phyloP scores from a whole-genome alignment of 2,329 filamentous ascomycete genomes.

The Aspergillus nomiae region DNA sequence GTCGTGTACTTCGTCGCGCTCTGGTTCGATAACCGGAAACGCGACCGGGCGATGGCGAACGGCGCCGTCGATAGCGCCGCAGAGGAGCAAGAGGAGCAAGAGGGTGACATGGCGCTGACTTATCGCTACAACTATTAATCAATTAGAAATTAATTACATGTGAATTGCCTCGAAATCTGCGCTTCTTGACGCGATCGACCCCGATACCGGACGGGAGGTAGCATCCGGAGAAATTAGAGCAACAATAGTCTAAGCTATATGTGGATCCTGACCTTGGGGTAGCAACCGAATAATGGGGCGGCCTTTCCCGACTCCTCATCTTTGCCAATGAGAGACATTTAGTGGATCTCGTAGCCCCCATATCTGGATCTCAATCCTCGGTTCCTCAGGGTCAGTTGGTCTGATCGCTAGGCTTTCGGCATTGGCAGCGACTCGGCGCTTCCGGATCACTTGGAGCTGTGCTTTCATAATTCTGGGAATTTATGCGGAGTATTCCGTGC shows the following conservation, averaged over 20 bases:
- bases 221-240: neutral
- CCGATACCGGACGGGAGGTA: neutral
- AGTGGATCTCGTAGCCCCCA: neutral
- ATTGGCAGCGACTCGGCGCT: too few relatives aligned
- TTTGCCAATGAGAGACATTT: neutral
- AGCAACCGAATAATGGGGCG: neutral
- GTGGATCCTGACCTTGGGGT: neutral
- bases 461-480: neutral
- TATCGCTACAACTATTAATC: constrained; percentile 45
- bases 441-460: too few relatives aligned
- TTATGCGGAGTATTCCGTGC: neutral
- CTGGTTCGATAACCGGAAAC: constrained; percentile 43
- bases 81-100: constrained; percentile 35
- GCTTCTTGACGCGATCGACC: neutral
- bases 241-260: neutral
- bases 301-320: neutral
- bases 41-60: constrained; percentile 33
- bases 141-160: constrained; percentile 3
- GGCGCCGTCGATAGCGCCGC: constrained; percentile 15
- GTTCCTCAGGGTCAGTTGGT: too few relatives aligned
- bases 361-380: neutral
- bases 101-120: constrained; percentile 45
- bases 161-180: neutral
- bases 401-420: too few relatives aligned
- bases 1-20: constrained; percentile 40